These are phyloP conservation scores for Zasmidium citrigriseum DNA, from an alignment of 2,329 filamentous ascomycete species.

Conservation along the genomic window DNA sequence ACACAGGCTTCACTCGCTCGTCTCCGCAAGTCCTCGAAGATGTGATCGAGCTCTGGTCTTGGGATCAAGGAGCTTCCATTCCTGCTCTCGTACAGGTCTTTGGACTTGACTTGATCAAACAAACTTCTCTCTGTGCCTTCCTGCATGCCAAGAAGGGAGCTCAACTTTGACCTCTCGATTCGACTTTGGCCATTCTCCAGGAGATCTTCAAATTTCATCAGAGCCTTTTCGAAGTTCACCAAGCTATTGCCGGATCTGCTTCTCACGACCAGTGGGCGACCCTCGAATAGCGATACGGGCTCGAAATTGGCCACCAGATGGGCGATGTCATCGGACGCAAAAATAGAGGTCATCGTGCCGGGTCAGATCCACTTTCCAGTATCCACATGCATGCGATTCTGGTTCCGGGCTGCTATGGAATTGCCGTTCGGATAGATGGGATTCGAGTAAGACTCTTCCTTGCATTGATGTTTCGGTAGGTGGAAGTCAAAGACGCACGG, in stretches of 20 bases:
- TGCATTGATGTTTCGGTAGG: too few species aligned
- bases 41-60: neutral
- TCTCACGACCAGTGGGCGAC: slow-evolving; percentile 21
- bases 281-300: slow-evolving; percentile 19
- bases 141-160: slow-evolving; percentile 10
- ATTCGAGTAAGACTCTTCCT: too few species aligned
- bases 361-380: too few species aligned
- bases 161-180: slow-evolving; percentile 9
- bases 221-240: slow-evolving; percentile 8
- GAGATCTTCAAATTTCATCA: slow-evolving; percentile 1
- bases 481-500: too few species aligned
- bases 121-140: slow-evolving; percentile 5
- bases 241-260: slow-evolving; percentile 22
- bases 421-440: too few species aligned
- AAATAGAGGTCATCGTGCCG: slow-evolving; percentile 25
- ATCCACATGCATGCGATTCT: too few species aligned
- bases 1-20: neutral
- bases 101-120: neutral
- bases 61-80: neutral
- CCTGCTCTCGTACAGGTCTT: neutral
- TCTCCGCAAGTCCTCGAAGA: neutral
- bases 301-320: slow-evolving; percentile 25
- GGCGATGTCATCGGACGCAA: slow-evolving; percentile 29
- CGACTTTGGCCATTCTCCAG: slow-evolving; percentile 3
- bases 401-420: too few species aligned